Conservation (phyloP, 1,284 basidiomycete genomes). For the Marasmius oreades region DNA sequence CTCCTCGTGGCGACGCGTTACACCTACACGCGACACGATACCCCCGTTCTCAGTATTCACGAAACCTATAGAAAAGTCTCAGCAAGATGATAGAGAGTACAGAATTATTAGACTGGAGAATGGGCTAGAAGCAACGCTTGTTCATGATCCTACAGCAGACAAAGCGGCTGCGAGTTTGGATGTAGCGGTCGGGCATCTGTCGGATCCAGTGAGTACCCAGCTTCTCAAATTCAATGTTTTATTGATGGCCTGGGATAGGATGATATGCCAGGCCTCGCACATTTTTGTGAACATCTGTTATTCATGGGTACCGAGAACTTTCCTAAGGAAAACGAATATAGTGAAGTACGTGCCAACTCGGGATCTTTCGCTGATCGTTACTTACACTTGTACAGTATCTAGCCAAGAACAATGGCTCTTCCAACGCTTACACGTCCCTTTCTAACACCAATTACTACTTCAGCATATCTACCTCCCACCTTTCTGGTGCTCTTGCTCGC, state of each 20-base stretch:
- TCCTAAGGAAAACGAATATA: conserved; percentile 92
- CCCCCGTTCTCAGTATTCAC: conserved; percentile 55
- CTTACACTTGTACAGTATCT: conserved; percentile 56
- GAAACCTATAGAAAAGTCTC: conserved; percentile 71
- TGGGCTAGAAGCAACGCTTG: conserved; percentile 82
- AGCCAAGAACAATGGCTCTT: conserved; percentile 85
- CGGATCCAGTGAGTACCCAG: conserved; percentile 74
- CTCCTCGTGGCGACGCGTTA: conserved; percentile 36
- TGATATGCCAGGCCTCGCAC: conserved; percentile 86
- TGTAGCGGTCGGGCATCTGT: conserved; percentile 93
- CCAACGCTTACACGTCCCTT: conserved; percentile 94
- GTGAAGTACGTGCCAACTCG: conserved; percentile 47
- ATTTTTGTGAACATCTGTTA: conserved; percentile 93
- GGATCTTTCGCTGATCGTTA: conserved; percentile 2
- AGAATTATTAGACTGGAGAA: conserved; percentile 84
- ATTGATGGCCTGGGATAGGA: conserved; percentile 38
- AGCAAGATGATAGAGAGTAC: conserved; percentile 77
- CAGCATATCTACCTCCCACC: conserved; percentile 83
- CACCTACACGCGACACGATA: conserved; percentile 22
- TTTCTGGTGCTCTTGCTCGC: conserved; percentile 83
- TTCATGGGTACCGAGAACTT: conserved; percentile 90
- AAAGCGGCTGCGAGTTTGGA: conserved; percentile 95
- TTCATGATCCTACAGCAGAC: conserved; percentile 88
- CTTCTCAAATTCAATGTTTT: neutral
- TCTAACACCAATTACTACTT: conserved; percentile 96